Conservation (phyloP, 1,139 yeast genomes). For the Yamadazyma trypodendri region DNA sequence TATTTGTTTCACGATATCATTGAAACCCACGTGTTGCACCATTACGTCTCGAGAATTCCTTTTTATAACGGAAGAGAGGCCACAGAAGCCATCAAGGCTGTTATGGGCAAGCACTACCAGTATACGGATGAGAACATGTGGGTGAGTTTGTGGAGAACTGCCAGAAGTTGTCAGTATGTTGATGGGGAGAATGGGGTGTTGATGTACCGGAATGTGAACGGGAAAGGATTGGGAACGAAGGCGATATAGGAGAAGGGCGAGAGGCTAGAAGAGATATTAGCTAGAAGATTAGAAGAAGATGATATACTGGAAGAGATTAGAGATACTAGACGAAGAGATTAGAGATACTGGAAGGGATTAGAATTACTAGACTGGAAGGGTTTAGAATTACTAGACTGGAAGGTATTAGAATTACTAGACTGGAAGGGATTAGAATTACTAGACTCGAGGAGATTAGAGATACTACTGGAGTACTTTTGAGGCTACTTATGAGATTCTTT, state of each 20-base stretch:
- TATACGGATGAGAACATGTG: constrained; percentile 58
- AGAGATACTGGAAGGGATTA: too few relatives aligned
- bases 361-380: too few relatives aligned
- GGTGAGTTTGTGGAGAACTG: constrained; percentile 54
- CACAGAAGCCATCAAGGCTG: constrained; percentile 54
- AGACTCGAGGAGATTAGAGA: too few relatives aligned
- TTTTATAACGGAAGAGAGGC: constrained; percentile 64
- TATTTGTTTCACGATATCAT: constrained; percentile 62
- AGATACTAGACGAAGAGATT: too few relatives aligned
- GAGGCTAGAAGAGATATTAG: too few relatives aligned
- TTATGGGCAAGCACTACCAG: constrained; percentile 59
- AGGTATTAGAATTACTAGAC: too few relatives aligned
- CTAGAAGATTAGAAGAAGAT: neutral
- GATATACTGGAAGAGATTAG: neutral
- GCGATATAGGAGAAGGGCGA: constrained; percentile 6
- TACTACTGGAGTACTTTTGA: too few relatives aligned
- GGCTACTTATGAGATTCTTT: too few relatives aligned
- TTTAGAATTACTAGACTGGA: too few relatives aligned
- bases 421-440: too few relatives aligned
- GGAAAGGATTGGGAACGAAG: constrained; percentile 33
- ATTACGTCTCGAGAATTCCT: constrained; percentile 61
- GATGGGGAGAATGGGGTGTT: constrained; percentile 60
- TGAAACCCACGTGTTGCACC: constrained; percentile 65
- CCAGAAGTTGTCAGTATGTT: constrained; percentile 58
- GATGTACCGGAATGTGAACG: constrained; percentile 60